phyloP scores from a whole-genome alignment of 169 alveolate species.

The Pseudocohnilembus persalinus region DNA sequence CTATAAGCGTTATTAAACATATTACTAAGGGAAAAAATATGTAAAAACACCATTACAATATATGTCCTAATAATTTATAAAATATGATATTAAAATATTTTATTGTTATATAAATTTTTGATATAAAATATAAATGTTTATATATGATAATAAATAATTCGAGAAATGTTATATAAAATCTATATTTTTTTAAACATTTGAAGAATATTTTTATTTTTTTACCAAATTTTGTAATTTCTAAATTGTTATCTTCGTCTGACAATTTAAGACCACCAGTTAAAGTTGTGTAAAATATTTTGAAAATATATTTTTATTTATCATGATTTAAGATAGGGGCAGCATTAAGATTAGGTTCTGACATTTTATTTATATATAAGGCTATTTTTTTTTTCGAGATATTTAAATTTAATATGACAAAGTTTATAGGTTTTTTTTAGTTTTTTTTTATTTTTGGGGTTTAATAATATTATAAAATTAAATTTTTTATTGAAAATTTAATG shows the following conservation, averaged over 20 bases:
- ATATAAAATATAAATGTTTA: no score
- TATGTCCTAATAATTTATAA: no score
- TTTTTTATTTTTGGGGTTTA: neutral
- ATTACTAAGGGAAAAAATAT: no score
- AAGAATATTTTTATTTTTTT: neutral
- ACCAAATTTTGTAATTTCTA: neutral
- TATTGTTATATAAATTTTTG: no score
- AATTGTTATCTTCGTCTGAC: neutral
- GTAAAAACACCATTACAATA: no score
- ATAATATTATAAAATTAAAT: no score
- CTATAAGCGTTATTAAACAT: neutral
- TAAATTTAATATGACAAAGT: no score
- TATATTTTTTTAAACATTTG: neutral
- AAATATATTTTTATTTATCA: neutral
- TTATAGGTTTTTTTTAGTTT: no score
- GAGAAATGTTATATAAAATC: neutral
- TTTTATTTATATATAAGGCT: neutral
- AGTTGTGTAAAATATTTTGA: neutral
- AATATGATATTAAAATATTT: no score
- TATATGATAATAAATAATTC: no score
- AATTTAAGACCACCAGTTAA: neutral
- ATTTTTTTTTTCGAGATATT: no score
- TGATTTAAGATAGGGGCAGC: neutral
- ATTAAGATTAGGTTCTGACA: neutral
- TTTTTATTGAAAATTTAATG: no score